A percentile compares a stretch with the other conserved stretches of the same genome.
Evolutionary conservation across 371 early-diverging fungal genomes (phyloP).

Genomic region (Mortierella sp.): DNA sequence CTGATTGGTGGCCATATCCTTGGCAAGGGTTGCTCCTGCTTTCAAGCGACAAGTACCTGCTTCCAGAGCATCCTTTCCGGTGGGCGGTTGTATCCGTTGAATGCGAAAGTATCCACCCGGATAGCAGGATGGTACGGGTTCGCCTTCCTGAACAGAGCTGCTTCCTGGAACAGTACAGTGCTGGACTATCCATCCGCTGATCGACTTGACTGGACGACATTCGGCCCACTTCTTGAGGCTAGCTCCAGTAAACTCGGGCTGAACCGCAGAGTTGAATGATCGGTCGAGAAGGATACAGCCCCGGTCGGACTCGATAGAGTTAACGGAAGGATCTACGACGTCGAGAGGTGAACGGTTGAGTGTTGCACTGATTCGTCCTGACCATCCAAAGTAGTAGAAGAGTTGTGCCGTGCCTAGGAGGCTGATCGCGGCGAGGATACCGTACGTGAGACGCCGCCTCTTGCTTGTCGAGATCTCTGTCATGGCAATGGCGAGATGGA

Average conservation of each 20-base stretch:
- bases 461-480: background rate
- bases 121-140: slow-evolving; percentile 13
- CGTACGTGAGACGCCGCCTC: slow-evolving; percentile 15
- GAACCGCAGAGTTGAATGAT: slow-evolving; percentile 10
- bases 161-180: slow-evolving; percentile 27
- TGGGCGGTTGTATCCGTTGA: slow-evolving; percentile 8
- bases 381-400: slow-evolving; percentile 26
- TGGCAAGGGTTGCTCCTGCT: background rate
- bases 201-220: slow-evolving; percentile 14
- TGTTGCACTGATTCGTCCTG: slow-evolving; percentile 4
- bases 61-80: background rate
- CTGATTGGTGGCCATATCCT: slow-evolving; percentile 15
- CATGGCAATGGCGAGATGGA: background rate
- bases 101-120: slow-evolving; percentile 46
- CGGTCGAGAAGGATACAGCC: slow-evolving; percentile 37
- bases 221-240: slow-evolving; percentile 22
- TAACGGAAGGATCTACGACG: slow-evolving; percentile 1
- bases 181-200: slow-evolving; percentile 20
- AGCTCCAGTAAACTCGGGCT: slow-evolving; percentile 20
- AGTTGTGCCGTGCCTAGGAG: slow-evolving; percentile 21
- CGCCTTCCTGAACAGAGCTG: slow-evolving; percentile 6
- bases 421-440: slow-evolving; percentile 17
- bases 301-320: slow-evolving; percentile 30
- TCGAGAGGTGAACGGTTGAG: background rate
- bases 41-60: slow-evolving; percentile 8